Base-by-base conservation (phyloP, 768 basidiomycete genomes). In the Hortiboletus flavorubellus region DNA sequence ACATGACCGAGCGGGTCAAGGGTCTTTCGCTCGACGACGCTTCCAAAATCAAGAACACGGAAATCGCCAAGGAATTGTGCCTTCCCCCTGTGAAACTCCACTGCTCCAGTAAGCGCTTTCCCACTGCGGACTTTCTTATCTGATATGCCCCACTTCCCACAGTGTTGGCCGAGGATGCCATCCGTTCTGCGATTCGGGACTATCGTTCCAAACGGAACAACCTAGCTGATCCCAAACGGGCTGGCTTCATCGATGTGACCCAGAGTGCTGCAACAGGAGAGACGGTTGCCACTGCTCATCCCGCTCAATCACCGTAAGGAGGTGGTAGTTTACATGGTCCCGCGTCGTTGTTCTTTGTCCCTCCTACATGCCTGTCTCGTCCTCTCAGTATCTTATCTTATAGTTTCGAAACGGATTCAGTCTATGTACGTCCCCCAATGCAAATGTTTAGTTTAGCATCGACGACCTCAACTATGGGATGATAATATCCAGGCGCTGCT, bases 131-230 rank as follows among this genome's bases (percentile, higher is more conserved):
- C 9, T 52, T 54, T 12, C 51, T 63, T 54, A 59, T 64, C 60
- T 71, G 59, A 72, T 62, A 59, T 48, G n/a, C 34, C 9, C 5
- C n/a, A 40, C 39, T 58, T 61, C 51, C 61, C 69, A 58, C 68
- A 87, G 91, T 98, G 89, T 75, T 98, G 61, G 95, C 97, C 14
- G 97, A 99, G 74, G 97, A 99, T 72, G 97, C 97, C 54, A 99
- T 99, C 72, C 92, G 91, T 50, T 96, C 95, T 11, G 97, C 97
- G 41, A 99, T 99, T 72, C 90, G 92, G 63, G 89, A 98, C 70
- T 98, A 98, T 76, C 84, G 85, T 66, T 82, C 83, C 56, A 99
- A 99, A 78, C 86, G 92, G 53, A 74, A 71, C 57, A 78, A 72
- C 56, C 59, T 78, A 62, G 56, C 74, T 21, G 76, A 80, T 57